Evolutionary conservation across 495 filamentous ascomycete species (phyloP).

Genomic region (Penicillium argentinense): DNA sequence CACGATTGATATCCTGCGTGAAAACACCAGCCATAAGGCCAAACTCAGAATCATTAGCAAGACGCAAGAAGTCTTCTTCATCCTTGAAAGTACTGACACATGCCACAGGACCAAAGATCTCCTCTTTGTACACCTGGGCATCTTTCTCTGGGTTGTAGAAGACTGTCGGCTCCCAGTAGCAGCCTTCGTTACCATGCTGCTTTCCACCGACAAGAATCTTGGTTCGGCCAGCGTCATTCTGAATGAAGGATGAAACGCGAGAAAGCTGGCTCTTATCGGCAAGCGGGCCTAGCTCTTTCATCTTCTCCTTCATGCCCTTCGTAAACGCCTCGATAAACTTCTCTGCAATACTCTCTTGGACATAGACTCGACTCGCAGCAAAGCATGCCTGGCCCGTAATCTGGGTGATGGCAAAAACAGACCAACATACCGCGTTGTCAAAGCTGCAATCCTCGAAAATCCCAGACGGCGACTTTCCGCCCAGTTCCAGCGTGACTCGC

Average conservation of each 20-base stretch:
- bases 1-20: constrained; percentile 45
- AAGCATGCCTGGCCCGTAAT: constrained; percentile 52
- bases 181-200: constrained; percentile 54
- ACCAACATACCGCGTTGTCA: constrained; percentile 12
- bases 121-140: constrained; percentile 90
- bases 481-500: constrained; percentile 39
- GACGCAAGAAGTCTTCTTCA: constrained; percentile 67
- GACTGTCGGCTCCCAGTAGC: constrained; percentile 88
- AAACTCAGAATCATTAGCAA: constrained; percentile 73
- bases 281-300: constrained; percentile 50
- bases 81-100: constrained; percentile 79
- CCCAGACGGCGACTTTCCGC: constrained; percentile 39
- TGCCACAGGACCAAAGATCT: constrained; percentile 88
- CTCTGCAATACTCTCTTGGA: constrained; percentile 39
- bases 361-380: constrained; percentile 46
- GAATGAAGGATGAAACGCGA: constrained; percentile 84
- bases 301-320: background rate
- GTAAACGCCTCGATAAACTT: constrained; percentile 12
- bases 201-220: constrained; percentile 69
- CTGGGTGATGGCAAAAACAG: constrained; percentile 34
- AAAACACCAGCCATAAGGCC: constrained; percentile 42
- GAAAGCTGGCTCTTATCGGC: constrained; percentile 81
- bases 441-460: constrained; percentile 38
- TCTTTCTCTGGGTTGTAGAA: constrained; percentile 72
- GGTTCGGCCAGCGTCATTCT: constrained; percentile 70